Evolutionary conservation across 208 protist species (phyloP).

Genomic region (Histomonas meleagridis): DNA sequence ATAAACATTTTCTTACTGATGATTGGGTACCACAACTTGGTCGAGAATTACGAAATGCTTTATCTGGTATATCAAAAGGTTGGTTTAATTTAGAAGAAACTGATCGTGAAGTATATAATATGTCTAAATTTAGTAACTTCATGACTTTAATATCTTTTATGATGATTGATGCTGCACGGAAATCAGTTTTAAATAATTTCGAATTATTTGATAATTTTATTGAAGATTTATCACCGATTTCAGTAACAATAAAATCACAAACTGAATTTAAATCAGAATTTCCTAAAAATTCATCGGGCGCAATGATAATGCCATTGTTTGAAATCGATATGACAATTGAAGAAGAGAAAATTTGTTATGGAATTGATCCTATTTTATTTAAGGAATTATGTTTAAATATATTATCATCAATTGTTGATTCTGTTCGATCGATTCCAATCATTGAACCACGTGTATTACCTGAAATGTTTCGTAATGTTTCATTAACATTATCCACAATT

Average conservation of each 20-base stretch:
- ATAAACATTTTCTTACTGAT: slow-evolving; percentile 36
- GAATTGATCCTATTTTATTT: neutral
- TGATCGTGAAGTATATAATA: slow-evolving; percentile 46
- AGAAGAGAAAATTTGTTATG: slow-evolving; percentile 30
- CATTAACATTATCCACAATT: neutral
- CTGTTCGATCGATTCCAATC: slow-evolving; percentile 33
- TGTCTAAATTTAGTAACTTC: slow-evolving; percentile 45
- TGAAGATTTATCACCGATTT: neutral
- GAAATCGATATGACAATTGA: slow-evolving; percentile 37
- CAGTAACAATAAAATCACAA: neutral
- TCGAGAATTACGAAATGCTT: slow-evolving; percentile 11
- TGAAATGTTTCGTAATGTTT: slow-evolving; percentile 26
- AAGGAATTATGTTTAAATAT: neutral
- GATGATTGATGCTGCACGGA: slow-evolving; percentile 31
- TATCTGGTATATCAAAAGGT: slow-evolving; percentile 41
- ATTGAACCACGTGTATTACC: slow-evolving; percentile 17
- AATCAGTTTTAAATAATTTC: slow-evolving; percentile 30
- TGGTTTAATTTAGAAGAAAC: slow-evolving; percentile 46
- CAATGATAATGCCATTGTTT: slow-evolving; percentile 25
- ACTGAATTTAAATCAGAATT: neutral
- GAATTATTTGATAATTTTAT: slow-evolving; percentile 8
- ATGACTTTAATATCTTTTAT: slow-evolving; percentile 4
- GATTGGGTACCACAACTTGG: slow-evolving; percentile 42
- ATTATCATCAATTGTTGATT: slow-evolving; percentile 34
- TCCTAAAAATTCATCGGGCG: neutral